These are phyloP conservation scores for Moricandia moricandioides DNA, from an alignment of 345 rosid species.

Conservation along the genomic window DNA sequence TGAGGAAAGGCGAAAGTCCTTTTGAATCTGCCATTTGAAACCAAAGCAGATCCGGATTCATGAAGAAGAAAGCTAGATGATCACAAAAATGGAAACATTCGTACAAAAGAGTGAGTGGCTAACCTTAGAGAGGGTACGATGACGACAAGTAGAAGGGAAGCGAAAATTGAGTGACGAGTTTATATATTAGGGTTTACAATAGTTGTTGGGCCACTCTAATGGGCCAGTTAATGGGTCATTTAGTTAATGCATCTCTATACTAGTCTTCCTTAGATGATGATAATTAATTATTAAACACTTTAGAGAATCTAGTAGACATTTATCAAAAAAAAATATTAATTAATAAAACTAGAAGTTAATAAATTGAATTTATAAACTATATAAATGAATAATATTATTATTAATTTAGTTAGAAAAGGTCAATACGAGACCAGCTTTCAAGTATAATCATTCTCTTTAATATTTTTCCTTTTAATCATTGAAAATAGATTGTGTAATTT, in stretches of 20 bases:
- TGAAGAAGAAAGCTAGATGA: background rate
- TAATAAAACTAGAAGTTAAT: too few relatives aligned
- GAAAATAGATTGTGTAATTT: too few relatives aligned
- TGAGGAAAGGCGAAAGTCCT: background rate
- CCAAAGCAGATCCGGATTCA: background rate
- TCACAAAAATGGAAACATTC: background rate
- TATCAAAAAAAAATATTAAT: too few relatives aligned
- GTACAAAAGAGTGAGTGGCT: background rate
- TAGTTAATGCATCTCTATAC: background rate
- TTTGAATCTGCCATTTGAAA: conserved; percentile 3
- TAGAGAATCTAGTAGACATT: too few relatives aligned
- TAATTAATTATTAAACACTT: too few relatives aligned
- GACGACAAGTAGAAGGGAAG: background rate
- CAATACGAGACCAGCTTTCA: too few relatives aligned
- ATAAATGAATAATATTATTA: too few relatives aligned
- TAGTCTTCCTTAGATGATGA: too few relatives aligned
- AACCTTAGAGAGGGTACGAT: conserved; percentile 25
- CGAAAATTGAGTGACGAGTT: background rate
- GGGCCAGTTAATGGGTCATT: conserved; percentile 1
- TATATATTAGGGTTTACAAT: background rate
- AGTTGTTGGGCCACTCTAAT: background rate
- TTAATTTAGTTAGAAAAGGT: too few relatives aligned
- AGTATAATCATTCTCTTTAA: too few relatives aligned
- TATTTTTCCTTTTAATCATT: too few relatives aligned
- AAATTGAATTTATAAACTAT: too few relatives aligned